phyloP scores from a whole-genome alignment of 805 yeast genomes.

The Vanderwaltozyma yarrowii region DNA sequence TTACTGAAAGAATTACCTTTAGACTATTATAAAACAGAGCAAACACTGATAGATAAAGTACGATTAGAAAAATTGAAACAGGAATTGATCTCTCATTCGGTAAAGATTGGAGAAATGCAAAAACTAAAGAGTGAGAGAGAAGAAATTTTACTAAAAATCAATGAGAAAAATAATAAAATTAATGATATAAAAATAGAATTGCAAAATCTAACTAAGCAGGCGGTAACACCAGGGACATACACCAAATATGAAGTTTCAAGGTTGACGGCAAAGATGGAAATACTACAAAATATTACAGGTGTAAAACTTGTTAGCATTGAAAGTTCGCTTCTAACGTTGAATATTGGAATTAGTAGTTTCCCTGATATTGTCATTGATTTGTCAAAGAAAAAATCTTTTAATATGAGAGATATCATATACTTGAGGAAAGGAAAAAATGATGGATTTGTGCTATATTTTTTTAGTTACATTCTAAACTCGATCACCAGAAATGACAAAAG shows the following conservation, averaged over 20 bases:
- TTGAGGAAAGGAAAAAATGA: neutral
- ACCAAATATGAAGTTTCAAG: constrained; percentile 1
- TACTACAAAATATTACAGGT: constrained; percentile 10
- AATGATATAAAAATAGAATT: neutral
- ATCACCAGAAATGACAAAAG: neutral
- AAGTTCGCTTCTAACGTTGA: constrained; percentile 5
- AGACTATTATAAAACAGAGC: constrained; percentile 5
- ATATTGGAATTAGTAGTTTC: neutral
- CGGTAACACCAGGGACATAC: neutral
- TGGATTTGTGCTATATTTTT: neutral
- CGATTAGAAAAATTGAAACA: constrained; percentile 11
- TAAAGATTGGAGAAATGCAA: constrained; percentile 6
- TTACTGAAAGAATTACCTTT: constrained; percentile 10
- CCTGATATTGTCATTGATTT: constrained; percentile 1
- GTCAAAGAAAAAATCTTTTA: neutral
- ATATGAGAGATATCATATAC: neutral
- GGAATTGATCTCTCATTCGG: constrained; percentile 6
- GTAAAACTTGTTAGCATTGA: constrained; percentile 6
- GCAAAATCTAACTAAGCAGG: neutral
- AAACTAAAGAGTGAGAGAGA: constrained; percentile 3
- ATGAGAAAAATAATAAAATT: constrained; percentile 1
- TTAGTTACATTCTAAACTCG: neutral
- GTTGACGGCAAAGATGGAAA: constrained; percentile 6
- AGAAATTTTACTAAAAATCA: constrained; percentile 1
- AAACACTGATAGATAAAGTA: constrained; percentile 9